phyloP scores from a whole-genome alignment of 2,329 filamentous ascomycete genomes.

The Stachybotrys echinatus region DNA sequence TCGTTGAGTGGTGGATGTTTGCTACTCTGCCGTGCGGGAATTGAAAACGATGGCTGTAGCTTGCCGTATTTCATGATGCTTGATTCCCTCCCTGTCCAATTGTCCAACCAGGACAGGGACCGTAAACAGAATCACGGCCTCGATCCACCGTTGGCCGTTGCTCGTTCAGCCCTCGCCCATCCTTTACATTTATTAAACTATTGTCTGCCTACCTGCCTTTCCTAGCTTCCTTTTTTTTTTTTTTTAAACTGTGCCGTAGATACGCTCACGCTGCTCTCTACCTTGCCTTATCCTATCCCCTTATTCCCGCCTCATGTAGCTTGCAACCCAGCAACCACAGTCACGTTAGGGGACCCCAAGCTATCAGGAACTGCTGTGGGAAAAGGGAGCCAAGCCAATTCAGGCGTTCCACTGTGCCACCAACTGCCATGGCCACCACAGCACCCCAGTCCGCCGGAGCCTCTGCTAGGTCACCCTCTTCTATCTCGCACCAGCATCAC shows the following conservation, averaged over 20 bases:
- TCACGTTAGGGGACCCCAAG: too few relatives aligned
- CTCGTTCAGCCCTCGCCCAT: background rate
- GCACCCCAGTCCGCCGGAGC: too few relatives aligned
- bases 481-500: background rate
- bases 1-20: background rate
- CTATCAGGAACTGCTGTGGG: too few relatives aligned
- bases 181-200: background rate
- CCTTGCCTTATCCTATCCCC: too few relatives aligned
- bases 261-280: too few relatives aligned
- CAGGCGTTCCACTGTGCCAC: background rate
- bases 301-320: too few relatives aligned
- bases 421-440: background rate
- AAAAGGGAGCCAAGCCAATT: too few relatives aligned
- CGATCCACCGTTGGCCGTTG: background rate
- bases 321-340: constrained; percentile 1
- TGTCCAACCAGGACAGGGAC: background rate
- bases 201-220: background rate
- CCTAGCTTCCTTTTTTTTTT: background rate
- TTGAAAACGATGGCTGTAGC: background rate
- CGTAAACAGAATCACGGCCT: background rate
- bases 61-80: background rate
- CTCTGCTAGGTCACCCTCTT: background rate
- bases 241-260: too few relatives aligned
- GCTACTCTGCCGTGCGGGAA: background rate
- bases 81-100: background rate